These are phyloP conservation scores for Saturnispora mendoncae DNA, from an alignment of 805 yeast species.

Conservation along the genomic window DNA sequence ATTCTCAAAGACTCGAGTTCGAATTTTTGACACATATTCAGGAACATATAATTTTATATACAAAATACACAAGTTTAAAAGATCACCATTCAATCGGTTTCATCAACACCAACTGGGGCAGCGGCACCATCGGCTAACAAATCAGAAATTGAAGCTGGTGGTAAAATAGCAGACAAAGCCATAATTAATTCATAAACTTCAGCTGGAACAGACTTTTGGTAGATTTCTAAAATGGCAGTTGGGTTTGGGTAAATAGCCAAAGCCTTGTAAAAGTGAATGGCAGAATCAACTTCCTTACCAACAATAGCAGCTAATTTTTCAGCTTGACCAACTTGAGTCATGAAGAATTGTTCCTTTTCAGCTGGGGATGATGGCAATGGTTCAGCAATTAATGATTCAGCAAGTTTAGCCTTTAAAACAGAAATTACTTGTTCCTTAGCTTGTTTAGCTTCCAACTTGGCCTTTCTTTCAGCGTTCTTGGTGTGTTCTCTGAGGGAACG, in stretches of 20 bases:
- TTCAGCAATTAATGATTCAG: constrained; percentile 53
- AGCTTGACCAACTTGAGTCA: constrained; percentile 76
- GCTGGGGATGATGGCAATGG: constrained; percentile 67
- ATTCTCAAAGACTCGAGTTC: neutral
- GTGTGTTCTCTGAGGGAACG: constrained; percentile 56
- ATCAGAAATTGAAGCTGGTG: constrained; percentile 71
- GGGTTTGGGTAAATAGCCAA: constrained; percentile 92
- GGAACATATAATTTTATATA: no score
- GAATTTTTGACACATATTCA: no score
- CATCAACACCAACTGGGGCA: constrained; percentile 13
- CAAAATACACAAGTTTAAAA: no score
- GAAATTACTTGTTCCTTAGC: constrained; percentile 53
- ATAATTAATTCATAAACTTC: constrained; percentile 75
- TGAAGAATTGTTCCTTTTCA: constrained; percentile 71
- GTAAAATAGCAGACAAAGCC: constrained; percentile 82
- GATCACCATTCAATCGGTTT: constrained; percentile 16
- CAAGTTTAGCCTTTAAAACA: constrained; percentile 52
- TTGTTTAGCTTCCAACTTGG: constrained; percentile 45
- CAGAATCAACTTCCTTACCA: constrained; percentile 71
- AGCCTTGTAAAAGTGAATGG: constrained; percentile 88
- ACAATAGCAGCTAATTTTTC: constrained; percentile 66
- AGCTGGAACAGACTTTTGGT: constrained; percentile 81
- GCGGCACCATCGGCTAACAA: constrained; percentile 42
- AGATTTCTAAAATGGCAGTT: constrained; percentile 78
- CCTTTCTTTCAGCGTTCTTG: constrained; percentile 49